Evolutionary conservation across 108 stramenopile genomes (phyloP).

Genomic region (Cyclotella kingstonii): DNA sequence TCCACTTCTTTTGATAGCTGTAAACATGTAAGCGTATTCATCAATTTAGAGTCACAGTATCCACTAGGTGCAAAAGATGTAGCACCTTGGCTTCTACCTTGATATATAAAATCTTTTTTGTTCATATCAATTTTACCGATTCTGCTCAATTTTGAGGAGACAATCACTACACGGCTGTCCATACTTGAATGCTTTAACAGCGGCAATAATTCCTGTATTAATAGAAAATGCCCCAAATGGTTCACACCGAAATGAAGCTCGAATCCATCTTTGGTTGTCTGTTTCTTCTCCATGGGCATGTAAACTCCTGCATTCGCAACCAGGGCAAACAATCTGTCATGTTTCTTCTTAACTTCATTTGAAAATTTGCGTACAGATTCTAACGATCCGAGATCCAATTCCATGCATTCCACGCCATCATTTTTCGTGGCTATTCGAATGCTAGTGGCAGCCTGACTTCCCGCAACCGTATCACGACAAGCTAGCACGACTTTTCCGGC

Average conservation of each 20-base stretch:
- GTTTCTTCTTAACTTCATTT: not conserved
- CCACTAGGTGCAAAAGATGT: slow-evolving; percentile 32
- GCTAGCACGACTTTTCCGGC: slow-evolving; percentile 30
- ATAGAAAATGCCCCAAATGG: slow-evolving; percentile 39
- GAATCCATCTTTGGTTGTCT: slow-evolving; percentile 37
- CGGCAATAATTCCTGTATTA: slow-evolving; percentile 7
- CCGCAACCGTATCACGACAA: slow-evolving; percentile 33
- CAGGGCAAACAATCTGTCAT: slow-evolving; percentile 11
- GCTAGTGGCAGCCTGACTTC: slow-evolving; percentile 11
- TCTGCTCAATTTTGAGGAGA: slow-evolving; percentile 38
- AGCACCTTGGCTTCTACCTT: slow-evolving; percentile 12
- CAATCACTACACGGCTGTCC: slow-evolving; percentile 29
- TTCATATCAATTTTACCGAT: slow-evolving; percentile 33
- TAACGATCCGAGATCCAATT: slow-evolving; percentile 42
- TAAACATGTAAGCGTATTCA: slow-evolving; percentile 42
- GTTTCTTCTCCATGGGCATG: slow-evolving; percentile 27
- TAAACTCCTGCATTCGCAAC: slow-evolving; percentile 48
- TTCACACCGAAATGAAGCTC: slow-evolving; percentile 47
- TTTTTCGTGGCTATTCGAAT: slow-evolving; percentile 21
- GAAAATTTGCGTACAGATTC: slow-evolving; percentile 36
- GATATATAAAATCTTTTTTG: slow-evolving; percentile 25
- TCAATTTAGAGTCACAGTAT: slow-evolving; percentile 52
- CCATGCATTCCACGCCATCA: slow-evolving; percentile 11
- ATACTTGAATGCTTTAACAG: slow-evolving; percentile 9
- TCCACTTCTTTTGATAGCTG: slow-evolving; percentile 24